Conservation (phyloP, 2,329 filamentous ascomycete genomes). For the Dothiorella sarmentorum region DNA sequence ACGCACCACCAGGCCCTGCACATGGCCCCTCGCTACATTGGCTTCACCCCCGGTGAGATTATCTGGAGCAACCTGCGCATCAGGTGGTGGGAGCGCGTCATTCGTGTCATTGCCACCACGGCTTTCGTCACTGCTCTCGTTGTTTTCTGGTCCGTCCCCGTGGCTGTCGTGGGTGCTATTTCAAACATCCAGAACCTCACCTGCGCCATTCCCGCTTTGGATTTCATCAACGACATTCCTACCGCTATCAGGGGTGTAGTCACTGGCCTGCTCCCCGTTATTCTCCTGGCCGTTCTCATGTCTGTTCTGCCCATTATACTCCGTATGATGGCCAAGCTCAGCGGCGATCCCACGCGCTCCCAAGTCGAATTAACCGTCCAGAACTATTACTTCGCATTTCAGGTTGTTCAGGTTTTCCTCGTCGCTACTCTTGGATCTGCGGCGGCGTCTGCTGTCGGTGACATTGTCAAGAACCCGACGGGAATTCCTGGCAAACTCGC, state of each 20-base stretch:
- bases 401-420: conserved; percentile 88
- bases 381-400: conserved; percentile 87
- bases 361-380: conserved; percentile 85
- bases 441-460: conserved; percentile 58
- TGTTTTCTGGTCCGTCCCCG: conserved; percentile 78
- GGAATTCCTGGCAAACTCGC: conserved; percentile 64
- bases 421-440: conserved; percentile 80
- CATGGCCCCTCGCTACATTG: conserved; percentile 82
- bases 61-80: conserved; percentile 85
- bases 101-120: conserved; percentile 66
- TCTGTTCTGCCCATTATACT: conserved; percentile 72
- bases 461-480: conserved; percentile 62
- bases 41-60: conserved; percentile 75
- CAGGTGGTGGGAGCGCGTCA: conserved; percentile 78
- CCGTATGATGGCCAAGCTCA: conserved; percentile 65
- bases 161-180: conserved; percentile 77
- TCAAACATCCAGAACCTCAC: conserved; percentile 76
- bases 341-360: conserved; percentile 75
- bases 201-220: conserved; percentile 62
- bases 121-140: conserved; percentile 74
- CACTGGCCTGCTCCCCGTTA: conserved; percentile 75
- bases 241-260: conserved; percentile 72
- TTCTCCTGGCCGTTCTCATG: conserved; percentile 80
- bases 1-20: conserved; percentile 83
- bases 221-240: conserved; percentile 72